A percentile compares a stretch with the other conserved stretches of the same genome.
These are phyloP conservation scores for Rhizopus sp. DNA, from an alignment of 371 early-diverging fungal genomes.

Conservation along the genomic window DNA sequence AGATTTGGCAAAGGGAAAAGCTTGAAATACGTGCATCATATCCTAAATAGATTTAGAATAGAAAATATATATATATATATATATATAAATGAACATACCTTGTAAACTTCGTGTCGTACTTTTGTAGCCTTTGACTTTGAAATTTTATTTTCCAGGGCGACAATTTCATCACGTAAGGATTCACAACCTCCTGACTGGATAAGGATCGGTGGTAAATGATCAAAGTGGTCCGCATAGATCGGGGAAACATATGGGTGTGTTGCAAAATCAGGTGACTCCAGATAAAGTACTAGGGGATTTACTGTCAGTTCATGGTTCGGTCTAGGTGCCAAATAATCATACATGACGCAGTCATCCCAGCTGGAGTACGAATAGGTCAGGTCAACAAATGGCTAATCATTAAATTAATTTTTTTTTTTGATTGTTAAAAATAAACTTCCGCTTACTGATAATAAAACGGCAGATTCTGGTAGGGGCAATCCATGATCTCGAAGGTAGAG, in stretches of 20 bases:
- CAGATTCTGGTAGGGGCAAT: conserved; percentile 33
- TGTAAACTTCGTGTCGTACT: conserved; percentile 19
- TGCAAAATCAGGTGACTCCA: conserved; percentile 23
- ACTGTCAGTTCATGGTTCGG: conserved; percentile 4
- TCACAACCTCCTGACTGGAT: conserved; percentile 56
- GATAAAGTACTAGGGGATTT: conserved; percentile 22
- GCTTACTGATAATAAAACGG: conserved; percentile 17
- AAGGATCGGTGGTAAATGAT: conserved; percentile 43
- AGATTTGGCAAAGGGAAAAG: conserved; percentile 47
- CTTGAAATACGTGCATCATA: conserved; percentile 51
- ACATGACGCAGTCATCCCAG: conserved; percentile 5
- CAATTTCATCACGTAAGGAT: conserved; percentile 47
- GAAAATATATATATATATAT: background rate
- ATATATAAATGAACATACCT: conserved; percentile 8
- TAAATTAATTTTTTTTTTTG: conserved; percentile 2
- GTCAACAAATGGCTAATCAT: conserved; percentile 23
- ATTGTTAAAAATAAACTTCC: conserved; percentile 3
- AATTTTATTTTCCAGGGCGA: conserved; percentile 7
- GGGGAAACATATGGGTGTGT: conserved; percentile 24
- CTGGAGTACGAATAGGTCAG: conserved; percentile 18
- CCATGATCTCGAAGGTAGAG: conserved; percentile 43
- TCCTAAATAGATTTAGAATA: conserved; percentile 9
- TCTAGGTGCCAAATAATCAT: conserved; percentile 19
- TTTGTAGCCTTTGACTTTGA: conserved; percentile 5
- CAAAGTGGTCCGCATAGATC: conserved; percentile 19